Percentiles rank a stretch among this genome's conserved stretches.
phyloP scores from a whole-genome alignment of 1,284 basidiomycete genomes.

The Psilocybe mexicana region DNA sequence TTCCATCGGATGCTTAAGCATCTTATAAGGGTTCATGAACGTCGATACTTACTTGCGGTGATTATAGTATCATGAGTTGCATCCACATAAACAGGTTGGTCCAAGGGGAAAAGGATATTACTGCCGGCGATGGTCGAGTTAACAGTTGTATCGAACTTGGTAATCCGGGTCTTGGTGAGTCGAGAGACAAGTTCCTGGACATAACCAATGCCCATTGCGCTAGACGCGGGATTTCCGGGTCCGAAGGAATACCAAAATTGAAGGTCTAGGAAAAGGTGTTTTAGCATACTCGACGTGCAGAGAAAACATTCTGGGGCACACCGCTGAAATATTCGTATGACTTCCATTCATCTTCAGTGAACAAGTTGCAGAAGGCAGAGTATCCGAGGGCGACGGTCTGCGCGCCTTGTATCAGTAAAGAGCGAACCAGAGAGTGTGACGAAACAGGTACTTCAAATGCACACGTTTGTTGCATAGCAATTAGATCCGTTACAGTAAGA shows the following conservation, averaged over 20 bases:
- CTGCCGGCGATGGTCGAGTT: constrained; percentile 58
- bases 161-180: constrained; percentile 49
- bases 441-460: constrained; percentile 51
- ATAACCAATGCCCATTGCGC: constrained; percentile 66
- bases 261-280: constrained; percentile 29
- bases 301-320: constrained; percentile 16
- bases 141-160: constrained; percentile 50
- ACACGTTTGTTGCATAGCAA: constrained; percentile 52
- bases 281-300: neutral
- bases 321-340: constrained; percentile 57
- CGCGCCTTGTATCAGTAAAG: constrained; percentile 9
- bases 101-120: constrained; percentile 57
- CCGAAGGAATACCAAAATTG: constrained; percentile 58
- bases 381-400: constrained; percentile 68
- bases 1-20: neutral
- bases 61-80: constrained; percentile 52
- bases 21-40: neutral
- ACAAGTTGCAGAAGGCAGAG: constrained; percentile 51
- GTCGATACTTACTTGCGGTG: constrained; percentile 33
- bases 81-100: constrained; percentile 61
- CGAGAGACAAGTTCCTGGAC: constrained; percentile 57
- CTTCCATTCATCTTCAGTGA: constrained; percentile 68
- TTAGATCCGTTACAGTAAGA: constrained; percentile 46
- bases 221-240: constrained; percentile 51
- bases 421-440: neutral